phyloP scores from a whole-genome alignment of 345 rosid genomes.

The Cardamine occulta region DNA sequence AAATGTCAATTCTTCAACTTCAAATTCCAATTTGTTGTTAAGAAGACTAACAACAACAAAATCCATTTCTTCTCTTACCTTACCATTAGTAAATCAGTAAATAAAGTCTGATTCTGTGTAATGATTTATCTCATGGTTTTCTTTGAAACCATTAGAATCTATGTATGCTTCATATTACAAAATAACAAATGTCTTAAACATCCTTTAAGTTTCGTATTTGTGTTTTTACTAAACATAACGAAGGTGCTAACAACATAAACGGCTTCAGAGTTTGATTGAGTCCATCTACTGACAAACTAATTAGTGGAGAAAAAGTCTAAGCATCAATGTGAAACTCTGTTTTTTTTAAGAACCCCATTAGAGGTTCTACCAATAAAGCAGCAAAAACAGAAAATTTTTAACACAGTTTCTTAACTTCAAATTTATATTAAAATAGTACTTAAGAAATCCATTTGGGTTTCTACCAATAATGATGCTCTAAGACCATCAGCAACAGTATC shows the following conservation, averaged over 20 bases:
- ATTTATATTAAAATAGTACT: too few species aligned
- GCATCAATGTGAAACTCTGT: not conserved
- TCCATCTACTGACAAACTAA: not conserved
- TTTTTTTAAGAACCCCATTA: too few species aligned
- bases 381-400: too few species aligned
- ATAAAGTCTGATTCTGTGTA: constrained; percentile 35
- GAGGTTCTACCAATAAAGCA: too few species aligned
- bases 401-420: too few species aligned
- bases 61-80: not conserved
- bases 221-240: too few species aligned
- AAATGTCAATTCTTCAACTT: constrained; percentile 38
- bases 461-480: too few species aligned
- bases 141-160: not conserved
- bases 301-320: constrained; percentile 11
- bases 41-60: constrained; percentile 12
- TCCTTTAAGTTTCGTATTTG: too few species aligned
- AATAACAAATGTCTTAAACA: constrained; percentile 1
- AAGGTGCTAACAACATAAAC: not conserved
- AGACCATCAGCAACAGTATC: too few species aligned
- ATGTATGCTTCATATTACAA: constrained; percentile 15
- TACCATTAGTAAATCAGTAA: not conserved
- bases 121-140: constrained; percentile 6
- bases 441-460: too few species aligned
- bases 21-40: not conserved
- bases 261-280: not conserved